Base-by-base conservation (phyloP, 352 stramenopile genomes). In the Phytophthora pisi region DNA sequence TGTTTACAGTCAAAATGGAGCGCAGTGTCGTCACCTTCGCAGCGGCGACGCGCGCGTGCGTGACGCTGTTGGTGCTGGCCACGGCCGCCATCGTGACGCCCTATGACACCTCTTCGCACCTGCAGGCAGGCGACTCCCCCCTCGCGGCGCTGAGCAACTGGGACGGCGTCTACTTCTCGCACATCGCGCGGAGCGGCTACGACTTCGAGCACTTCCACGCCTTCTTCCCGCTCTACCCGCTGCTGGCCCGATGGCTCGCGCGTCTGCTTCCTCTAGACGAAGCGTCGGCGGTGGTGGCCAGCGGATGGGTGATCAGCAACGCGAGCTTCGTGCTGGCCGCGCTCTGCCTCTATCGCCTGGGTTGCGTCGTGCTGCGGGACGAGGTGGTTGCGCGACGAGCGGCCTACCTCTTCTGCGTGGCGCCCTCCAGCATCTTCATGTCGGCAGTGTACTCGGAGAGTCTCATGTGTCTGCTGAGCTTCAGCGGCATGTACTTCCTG, bases 361-460 rank as follows among this genome's bases (percentile, higher is more conserved):
- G 85, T 11, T 60, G 55, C 20, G 47, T 92, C 24, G 82, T 93
- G 45, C 63, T 92, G 18, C 46, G 61, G 40, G 72, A 90, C 53
- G 84, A 93, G 30, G 53, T 47, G 3, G 73, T 88, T 23, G 81
- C 85, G 0, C 68, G 79, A n/a, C 77, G 82, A 53, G 82, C 84
- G 5, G 84, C 84, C 42, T 89, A 87, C 64, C 75, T 96, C 57
- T 96, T 96, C 52, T 89, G 78, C 68, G 62, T 96, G 31, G 62
- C 79, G 6, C 88, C 88, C 0, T 93, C 88, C 18, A 87, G 81
- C 56, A 88, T 94, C 69, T 96, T 96, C 65, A 92, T 96, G 83
- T 84, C 83, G 2, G 79, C 86, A 0, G 16, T 91, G 26, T 96
- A 96, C 74, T 90, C 81, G 9, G 88, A 96, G 70, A 96, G 88